These are phyloP conservation scores for Turritis glabra DNA, from an alignment of 345 rosid genomes.

Conservation along the genomic window DNA sequence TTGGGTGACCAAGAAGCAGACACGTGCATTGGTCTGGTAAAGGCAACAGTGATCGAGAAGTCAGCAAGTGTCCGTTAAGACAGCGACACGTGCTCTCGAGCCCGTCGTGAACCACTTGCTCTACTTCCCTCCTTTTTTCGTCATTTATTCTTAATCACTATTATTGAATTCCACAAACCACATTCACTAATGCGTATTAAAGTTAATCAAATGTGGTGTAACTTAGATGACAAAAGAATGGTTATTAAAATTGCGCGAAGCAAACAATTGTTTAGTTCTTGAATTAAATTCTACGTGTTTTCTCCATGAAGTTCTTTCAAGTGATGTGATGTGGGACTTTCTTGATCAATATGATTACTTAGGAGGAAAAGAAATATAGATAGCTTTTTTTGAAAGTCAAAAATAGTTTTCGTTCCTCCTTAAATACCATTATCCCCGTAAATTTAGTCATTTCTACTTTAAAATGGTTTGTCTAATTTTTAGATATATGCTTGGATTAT, in stretches of 20 bases:
- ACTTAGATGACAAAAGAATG: neutral
- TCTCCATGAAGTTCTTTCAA: neutral
- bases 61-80: slow-evolving; percentile 42
- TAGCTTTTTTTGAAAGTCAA: neutral
- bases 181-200: slow-evolving; percentile 20
- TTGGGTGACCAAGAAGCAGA: slow-evolving; percentile 44
- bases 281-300: neutral
- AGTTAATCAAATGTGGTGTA: slow-evolving; percentile 13
- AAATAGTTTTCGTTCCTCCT: neutral
- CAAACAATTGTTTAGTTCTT: slow-evolving; percentile 5
- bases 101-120: slow-evolving; percentile 42
- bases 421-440: neutral
- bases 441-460: neutral
- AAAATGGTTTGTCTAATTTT: neutral
- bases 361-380: neutral
- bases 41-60: slow-evolving; percentile 45
- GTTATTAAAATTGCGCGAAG: slow-evolving; percentile 13
- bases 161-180: slow-evolving; percentile 27
- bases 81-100: slow-evolving; percentile 48
- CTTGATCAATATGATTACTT: slow-evolving; percentile 12
- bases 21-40: slow-evolving; percentile 47
- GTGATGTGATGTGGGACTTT: slow-evolving; percentile 32
- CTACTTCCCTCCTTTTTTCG: neutral
- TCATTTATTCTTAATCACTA: slow-evolving; percentile 13
- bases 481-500: neutral